Evolutionary conservation across 2,329 filamentous ascomycete species (phyloP).

Genomic region (Colletotrichum orchidophilum): DNA sequence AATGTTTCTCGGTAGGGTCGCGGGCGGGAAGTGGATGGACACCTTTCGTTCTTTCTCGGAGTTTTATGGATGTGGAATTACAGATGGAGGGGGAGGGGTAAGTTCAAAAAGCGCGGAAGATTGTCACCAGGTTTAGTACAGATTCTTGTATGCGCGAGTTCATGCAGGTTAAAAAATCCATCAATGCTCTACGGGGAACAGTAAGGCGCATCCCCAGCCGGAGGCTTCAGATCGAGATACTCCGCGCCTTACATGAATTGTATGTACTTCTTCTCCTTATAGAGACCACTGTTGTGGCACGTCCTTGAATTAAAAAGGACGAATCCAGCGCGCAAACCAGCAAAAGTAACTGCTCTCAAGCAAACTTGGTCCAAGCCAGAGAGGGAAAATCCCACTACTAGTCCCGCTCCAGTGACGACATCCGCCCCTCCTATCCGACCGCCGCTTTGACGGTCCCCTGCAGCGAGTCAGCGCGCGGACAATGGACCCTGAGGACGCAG

Average conservation of each 20-base stretch:
- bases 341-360: background rate
- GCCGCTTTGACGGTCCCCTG: background rate
- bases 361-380: background rate
- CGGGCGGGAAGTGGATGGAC: background rate
- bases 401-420: slow-evolving; percentile 12
- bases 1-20: background rate
- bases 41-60: background rate
- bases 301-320: background rate
- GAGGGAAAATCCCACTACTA: background rate
- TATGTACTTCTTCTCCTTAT: background rate
- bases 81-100: slow-evolving; percentile 23
- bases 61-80: background rate
- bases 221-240: background rate
- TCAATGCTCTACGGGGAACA: background rate
- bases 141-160: background rate
- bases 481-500: background rate
- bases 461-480: background rate
- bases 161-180: background rate
- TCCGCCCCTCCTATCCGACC: background rate
- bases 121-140: background rate
- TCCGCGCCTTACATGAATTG: background rate
- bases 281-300: background rate
- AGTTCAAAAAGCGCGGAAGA: background rate
- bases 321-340: no score
- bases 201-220: background rate